Conservation (phyloP, 2,329 filamentous ascomycete species). For the Arthrinium phaeospermum region DNA sequence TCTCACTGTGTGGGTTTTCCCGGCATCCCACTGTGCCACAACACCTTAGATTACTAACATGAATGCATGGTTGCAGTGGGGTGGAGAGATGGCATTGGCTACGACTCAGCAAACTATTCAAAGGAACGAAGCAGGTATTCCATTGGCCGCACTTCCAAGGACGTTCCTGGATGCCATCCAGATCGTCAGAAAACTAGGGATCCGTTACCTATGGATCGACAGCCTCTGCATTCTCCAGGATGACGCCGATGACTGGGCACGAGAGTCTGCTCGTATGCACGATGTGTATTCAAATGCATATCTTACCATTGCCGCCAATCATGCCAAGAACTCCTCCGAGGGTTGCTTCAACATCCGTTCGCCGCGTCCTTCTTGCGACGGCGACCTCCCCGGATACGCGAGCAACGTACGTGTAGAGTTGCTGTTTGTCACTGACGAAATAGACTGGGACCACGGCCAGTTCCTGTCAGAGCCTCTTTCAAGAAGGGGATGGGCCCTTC, state of each 20-base stretch:
- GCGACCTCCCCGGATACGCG: background rate
- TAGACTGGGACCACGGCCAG: background rate
- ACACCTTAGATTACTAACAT: background rate
- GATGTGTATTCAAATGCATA: background rate
- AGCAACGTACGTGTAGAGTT: background rate
- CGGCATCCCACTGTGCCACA: background rate
- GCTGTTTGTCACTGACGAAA: background rate
- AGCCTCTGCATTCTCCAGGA: background rate
- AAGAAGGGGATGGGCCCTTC: background rate
- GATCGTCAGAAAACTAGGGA: background rate
- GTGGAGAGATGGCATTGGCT: background rate
- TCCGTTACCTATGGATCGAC: constrained; percentile 3
- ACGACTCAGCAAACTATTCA: background rate
- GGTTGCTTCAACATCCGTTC: background rate
- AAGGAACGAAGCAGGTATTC: background rate
- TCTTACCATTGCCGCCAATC: background rate
- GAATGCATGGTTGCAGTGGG: background rate
- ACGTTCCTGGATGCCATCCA: background rate
- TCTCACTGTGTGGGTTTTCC: background rate
- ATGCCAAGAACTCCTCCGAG: background rate
- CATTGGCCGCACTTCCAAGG: background rate
- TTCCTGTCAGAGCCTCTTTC: background rate
- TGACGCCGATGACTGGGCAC: background rate
- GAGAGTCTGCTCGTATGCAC: background rate
- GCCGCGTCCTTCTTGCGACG: background rate